These are phyloP conservation scores for Tylopilus balloui DNA, from an alignment of 768 basidiomycete genomes.

Conservation along the genomic window DNA sequence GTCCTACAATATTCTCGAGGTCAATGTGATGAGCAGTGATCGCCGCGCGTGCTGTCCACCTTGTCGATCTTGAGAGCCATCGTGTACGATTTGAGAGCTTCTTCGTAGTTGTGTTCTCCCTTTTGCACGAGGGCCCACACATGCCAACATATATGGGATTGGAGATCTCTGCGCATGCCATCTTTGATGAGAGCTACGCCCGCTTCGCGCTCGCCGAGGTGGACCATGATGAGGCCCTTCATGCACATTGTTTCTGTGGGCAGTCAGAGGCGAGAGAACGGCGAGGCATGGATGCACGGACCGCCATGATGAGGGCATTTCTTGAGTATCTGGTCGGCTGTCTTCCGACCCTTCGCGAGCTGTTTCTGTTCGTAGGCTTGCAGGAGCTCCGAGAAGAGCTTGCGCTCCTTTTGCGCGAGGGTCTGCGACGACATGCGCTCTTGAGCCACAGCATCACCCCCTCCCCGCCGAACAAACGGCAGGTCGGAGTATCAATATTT, in stretches of 20 bases:
- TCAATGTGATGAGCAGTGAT: slow-evolving; percentile 1
- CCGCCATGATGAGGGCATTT: slow-evolving; percentile 96
- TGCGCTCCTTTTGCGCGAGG: slow-evolving; percentile 78
- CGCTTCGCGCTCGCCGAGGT: slow-evolving; percentile 75
- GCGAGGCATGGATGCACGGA: not conserved
- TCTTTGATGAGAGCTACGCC: slow-evolving; percentile 82
- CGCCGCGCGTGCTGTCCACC: slow-evolving; percentile 42
- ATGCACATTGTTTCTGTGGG: slow-evolving; percentile 86
- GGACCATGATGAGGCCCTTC: slow-evolving; percentile 86
- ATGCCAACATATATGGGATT: slow-evolving; percentile 96
- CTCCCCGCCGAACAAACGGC: not conserved
- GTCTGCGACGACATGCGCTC: slow-evolving; percentile 20
- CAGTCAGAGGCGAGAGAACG: not conserved
- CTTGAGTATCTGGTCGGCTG: slow-evolving; percentile 90
- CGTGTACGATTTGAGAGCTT: slow-evolving; percentile 88
- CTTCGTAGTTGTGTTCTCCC: slow-evolving; percentile 91
- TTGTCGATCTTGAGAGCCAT: slow-evolving; percentile 88
- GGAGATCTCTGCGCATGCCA: slow-evolving; percentile 74
- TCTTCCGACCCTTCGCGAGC: slow-evolving; percentile 85
- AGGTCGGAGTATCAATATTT: slow-evolving; percentile 1
- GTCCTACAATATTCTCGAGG: slow-evolving; percentile 50
- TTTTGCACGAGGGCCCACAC: slow-evolving; percentile 95
- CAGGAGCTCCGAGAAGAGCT: slow-evolving; percentile 82
- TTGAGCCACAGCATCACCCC: not conserved
- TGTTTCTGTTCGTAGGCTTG: slow-evolving; percentile 85